phyloP scores from a whole-genome alignment of 768 basidiomycete species.

The Tricholoma matsutake region DNA sequence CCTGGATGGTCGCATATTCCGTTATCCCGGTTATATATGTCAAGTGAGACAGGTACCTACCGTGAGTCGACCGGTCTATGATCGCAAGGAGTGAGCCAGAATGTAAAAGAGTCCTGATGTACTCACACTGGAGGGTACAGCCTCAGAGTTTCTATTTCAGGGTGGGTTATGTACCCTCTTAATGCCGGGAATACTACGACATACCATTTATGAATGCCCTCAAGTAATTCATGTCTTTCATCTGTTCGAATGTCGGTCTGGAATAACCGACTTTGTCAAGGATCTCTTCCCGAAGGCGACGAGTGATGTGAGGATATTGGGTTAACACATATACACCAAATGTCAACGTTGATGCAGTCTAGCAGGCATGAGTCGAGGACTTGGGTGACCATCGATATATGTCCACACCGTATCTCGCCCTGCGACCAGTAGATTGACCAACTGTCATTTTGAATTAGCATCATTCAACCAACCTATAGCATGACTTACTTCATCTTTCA shows the following conservation, averaged over 20 bases:
- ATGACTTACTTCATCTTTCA: constrained; percentile 19
- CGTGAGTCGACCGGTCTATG: not conserved
- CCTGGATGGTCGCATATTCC: not conserved
- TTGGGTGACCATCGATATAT: not conserved
- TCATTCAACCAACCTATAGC: not conserved
- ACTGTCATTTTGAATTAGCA: constrained; percentile 4
- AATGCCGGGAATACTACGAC: constrained; percentile 2
- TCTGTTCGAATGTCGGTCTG: constrained; percentile 51
- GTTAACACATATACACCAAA: constrained; percentile 55
- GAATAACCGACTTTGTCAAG: constrained; percentile 41
- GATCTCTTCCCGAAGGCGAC: constrained; percentile 51
- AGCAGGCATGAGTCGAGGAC: not conserved
- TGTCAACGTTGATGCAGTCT: constrained; percentile 51
- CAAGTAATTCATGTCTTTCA: constrained; percentile 57
- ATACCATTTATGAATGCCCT: constrained; percentile 54
- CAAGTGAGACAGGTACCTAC: not conserved
- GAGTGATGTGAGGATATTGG: constrained; percentile 44
- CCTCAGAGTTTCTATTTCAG: constrained; percentile 44
- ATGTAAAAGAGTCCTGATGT: not conserved
- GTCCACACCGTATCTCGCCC: constrained; percentile 40
- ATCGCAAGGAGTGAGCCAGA: not conserved
- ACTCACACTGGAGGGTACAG: constrained; percentile 51
- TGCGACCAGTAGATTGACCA: constrained; percentile 41
- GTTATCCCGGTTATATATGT: too few species aligned
- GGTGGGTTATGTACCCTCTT: not conserved